Conservation (phyloP, 1,284 basidiomycete genomes). For the Rhizoctonia solani region DNA sequence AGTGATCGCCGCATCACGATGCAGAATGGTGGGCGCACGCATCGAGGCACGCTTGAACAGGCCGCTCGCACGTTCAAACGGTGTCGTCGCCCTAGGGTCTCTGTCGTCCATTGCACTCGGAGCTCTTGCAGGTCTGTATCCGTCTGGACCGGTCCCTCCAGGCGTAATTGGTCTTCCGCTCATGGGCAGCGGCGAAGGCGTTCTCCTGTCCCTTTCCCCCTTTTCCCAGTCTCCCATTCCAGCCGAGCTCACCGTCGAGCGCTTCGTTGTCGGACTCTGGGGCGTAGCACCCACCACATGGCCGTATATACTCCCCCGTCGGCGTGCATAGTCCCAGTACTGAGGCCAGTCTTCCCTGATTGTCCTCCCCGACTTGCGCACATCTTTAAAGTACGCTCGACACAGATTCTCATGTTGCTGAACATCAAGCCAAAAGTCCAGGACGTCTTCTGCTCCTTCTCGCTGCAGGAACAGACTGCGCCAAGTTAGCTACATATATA, state of each 20-base stretch:
- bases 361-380: conserved; percentile 88
- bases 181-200: conserved; percentile 20
- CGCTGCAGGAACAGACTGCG: conserved; percentile 84
- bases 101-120: conserved; percentile 46
- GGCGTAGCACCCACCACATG: conserved; percentile 77
- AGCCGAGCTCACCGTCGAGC: conserved; percentile 72
- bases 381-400: conserved; percentile 97
- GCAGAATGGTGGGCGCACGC: conserved; percentile 81
- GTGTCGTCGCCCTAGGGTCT: conserved; percentile 67
- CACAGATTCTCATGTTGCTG: conserved; percentile 99
- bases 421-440: conserved; percentile 99
- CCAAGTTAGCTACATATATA: conserved; percentile 6
- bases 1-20: conserved; percentile 87
- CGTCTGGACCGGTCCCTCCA: conserved; percentile 25
- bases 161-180: conserved; percentile 46
- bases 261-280: conserved; percentile 59
- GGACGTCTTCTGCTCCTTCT: conserved; percentile 90
- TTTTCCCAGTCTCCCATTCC: conserved; percentile 70
- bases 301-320: conserved; percentile 87
- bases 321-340: conserved; percentile 88
- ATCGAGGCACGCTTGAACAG: conserved; percentile 63
- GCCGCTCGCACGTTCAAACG: conserved; percentile 72
- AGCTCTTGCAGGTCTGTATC: conserved; percentile 26
- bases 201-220: conserved; percentile 39
- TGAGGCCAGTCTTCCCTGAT: conserved; percentile 98